Conservation (phyloP, 2,329 filamentous ascomycete genomes). For the Fusarium oligoseptatum region DNA sequence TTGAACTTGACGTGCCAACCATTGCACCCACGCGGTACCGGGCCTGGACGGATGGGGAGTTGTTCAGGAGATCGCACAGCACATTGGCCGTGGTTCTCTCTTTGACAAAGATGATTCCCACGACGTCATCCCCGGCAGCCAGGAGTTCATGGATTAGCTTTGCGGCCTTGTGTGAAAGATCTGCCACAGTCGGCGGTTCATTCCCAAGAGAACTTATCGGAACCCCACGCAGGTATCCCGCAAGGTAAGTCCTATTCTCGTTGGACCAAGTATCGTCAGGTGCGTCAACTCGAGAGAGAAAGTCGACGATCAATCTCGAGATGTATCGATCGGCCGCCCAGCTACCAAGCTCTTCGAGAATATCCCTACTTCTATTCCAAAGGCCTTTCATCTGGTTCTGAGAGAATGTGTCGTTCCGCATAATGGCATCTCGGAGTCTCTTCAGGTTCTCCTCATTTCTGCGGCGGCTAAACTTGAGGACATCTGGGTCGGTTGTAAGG, state of each 20-base stretch:
- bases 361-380: slow-evolving; percentile 60
- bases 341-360: slow-evolving; percentile 71
- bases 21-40: slow-evolving; percentile 67
- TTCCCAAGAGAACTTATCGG: slow-evolving; percentile 17
- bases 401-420: slow-evolving; percentile 63
- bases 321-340: slow-evolving; percentile 81
- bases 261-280: slow-evolving; percentile 58
- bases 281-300: slow-evolving; percentile 44
- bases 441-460: slow-evolving; percentile 57
- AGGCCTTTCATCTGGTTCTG: slow-evolving; percentile 70
- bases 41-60: slow-evolving; percentile 61
- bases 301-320: slow-evolving; percentile 57
- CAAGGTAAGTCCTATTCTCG: slow-evolving; percentile 69
- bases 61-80: slow-evolving; percentile 68
- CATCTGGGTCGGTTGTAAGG: slow-evolving; percentile 71
- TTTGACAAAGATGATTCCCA: slow-evolving; percentile 77
- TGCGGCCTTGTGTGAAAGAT: slow-evolving; percentile 70
- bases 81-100: slow-evolving; percentile 73
- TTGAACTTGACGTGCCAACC: slow-evolving; percentile 64
- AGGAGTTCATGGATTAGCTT: slow-evolving; percentile 67
- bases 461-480: slow-evolving; percentile 61
- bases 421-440: slow-evolving; percentile 55
- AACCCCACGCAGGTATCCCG: slow-evolving; percentile 58
- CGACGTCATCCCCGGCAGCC: slow-evolving; percentile 55
- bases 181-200: slow-evolving; percentile 22